Evolutionary conservation across 345 rosid genomes (phyloP), one percentile per base, ranked within the genome.

Genomic region (Salix exigua): DNA sequence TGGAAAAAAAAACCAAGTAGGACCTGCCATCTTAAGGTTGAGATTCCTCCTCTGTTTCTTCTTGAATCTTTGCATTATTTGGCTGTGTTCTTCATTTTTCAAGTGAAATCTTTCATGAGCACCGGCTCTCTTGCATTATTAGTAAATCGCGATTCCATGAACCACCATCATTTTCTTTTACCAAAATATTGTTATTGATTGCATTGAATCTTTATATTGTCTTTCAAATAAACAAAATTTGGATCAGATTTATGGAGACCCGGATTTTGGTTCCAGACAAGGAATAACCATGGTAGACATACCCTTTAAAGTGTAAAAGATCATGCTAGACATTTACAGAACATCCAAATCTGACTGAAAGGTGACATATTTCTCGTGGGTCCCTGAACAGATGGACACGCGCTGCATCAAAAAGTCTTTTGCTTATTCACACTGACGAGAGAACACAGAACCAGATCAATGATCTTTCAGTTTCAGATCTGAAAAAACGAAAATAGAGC

Each of bases 301-400:
- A 16, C 68, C 25, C 25, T 21, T 21, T 21, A 7, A 53, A 53
- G 60, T 53, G 7, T 19, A 4, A 21, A 69, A 21, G 73, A 77
- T 70, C 25, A 23, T 70, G 75, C 33, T 44, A 10, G 18, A n/a
- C 13, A 60, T 76, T 61, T 61, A 33, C 64, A 62, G 46, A 21
- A 33, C 79, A 78, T 51, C 66, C 72, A 72, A 17, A 72, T 62
- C 74, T 63, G 40, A 44, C 61, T 70, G 63, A 63, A 23, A 30
- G 25, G 7, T 48, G 68, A 44, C 53, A 30, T 35, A 3, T 62
- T 63, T 70, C 70, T 48, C 14, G 63, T 23, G 37, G 17, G 40
- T 0, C 1, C n/a, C 51, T 7, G 17, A 44, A 33, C 63, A 66
- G 7, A 23, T 42, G 60, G 60, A 53, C 60, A 53, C 60, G 19